Evolutionary conservation across 176 grass and related monocot species (phyloP), one percentile per base, ranked within the genome.

Genomic region (Miscanthus lutarioriparius): DNA sequence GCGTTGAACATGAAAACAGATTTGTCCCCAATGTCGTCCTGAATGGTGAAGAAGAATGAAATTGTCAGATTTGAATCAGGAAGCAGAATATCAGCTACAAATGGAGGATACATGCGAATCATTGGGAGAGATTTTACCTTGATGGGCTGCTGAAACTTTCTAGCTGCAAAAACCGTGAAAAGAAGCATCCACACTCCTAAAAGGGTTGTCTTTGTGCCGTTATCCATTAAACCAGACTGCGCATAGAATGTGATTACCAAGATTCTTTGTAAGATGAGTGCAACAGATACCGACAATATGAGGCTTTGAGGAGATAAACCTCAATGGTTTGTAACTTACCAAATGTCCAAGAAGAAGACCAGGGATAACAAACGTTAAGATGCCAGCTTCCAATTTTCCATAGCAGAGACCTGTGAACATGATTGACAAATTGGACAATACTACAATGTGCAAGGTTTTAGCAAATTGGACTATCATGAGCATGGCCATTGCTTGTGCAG

Each of bases 1-100:
- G 95, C 91, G 32, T 94, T 93, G 86, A 97, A 97, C 86, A 97
- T 91, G 86, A 97, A 97, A 37, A 97, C 75, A 41, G 95, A 97
- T 88, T 97, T 97, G 81, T 97, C 92, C 0, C 95, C 95, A 0
- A 95, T 93, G 76, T 97, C 95, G 1, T 97, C 95, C 95, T 97
- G 12, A 35, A 71, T 76, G 27, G 10, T 3, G 32, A 80, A 82
- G 49, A 26, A 58, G 9, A 74, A 78, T 35, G 1, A 1, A 20
- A 53, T 8, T 8, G 3, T 70, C 62, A 75, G 70, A n/a, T 15
- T 87, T 19, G 5, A 20, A 7, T 22, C 1, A 67, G 6, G n/a
- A 32, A 27, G 47, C 12, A 10, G 32, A 37, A 35, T 10, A 30
- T 8, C 0, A 23, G 16, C 73, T 22, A 53, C 49, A 53, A 7